Evolutionary conservation across 805 yeast species (phyloP).

Genomic region (Metahyphopichia silvanorum): DNA sequence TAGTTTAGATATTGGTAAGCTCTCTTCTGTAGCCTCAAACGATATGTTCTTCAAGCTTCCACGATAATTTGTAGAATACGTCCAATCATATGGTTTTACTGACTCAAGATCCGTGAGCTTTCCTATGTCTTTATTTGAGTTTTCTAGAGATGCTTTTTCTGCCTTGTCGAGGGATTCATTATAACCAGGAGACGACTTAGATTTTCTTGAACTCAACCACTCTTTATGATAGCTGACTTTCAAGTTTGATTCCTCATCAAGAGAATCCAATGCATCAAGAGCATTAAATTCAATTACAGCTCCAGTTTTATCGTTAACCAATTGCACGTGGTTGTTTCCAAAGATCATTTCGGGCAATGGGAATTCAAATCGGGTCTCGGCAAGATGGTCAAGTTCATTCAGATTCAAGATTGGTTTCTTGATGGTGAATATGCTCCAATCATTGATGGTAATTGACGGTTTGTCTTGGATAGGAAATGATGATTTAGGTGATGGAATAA

Average conservation of each 20-base stretch:
- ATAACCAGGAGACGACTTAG: slow-evolving; percentile 13
- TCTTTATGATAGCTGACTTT: slow-evolving; percentile 82
- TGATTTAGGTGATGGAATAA: slow-evolving; percentile 75
- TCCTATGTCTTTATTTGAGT: slow-evolving; percentile 24
- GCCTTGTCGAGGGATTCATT: slow-evolving; percentile 14
- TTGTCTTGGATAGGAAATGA: slow-evolving; percentile 58
- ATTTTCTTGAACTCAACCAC: slow-evolving; percentile 54
- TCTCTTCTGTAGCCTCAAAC: slow-evolving; percentile 17
- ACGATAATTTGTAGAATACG: slow-evolving; percentile 76
- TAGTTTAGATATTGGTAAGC: slow-evolving; percentile 70
- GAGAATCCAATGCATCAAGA: slow-evolving; percentile 57
- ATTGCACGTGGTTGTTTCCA: slow-evolving; percentile 69
- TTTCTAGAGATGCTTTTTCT: slow-evolving; percentile 23
- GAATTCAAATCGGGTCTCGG: slow-evolving; percentile 55
- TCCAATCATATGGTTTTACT: slow-evolving; percentile 93
- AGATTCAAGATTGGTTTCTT: slow-evolving; percentile 77
- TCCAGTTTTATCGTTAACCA: slow-evolving; percentile 38
- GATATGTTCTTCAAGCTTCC: slow-evolving; percentile 47
- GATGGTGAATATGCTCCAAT: slow-evolving; percentile 73
- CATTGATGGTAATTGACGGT: slow-evolving; percentile 66
- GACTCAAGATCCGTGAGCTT: slow-evolving; percentile 50
- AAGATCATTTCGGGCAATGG: slow-evolving; percentile 98
- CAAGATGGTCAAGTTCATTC: slow-evolving; percentile 67
- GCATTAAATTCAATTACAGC: slow-evolving; percentile 67
- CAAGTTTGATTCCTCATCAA: slow-evolving; percentile 31